Evolutionary conservation across 441 rosid species (phyloP).

Genomic region (Gossypium gossypioides): DNA sequence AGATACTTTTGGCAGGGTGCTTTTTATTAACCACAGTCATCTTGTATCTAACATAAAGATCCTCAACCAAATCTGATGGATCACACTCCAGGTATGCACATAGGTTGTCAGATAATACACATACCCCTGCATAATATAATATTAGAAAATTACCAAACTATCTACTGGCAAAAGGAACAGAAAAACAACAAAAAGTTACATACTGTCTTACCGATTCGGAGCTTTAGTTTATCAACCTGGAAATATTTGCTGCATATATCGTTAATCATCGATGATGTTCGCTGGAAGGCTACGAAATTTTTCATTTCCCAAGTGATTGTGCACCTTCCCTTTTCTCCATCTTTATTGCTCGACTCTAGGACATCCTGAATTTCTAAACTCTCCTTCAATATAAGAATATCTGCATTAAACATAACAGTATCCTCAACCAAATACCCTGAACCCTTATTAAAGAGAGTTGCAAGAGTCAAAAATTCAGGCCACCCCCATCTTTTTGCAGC

Average conservation of each 20-base stretch:
- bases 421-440: conserved; percentile 93
- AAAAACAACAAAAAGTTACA: conserved; percentile 21
- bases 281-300: conserved; percentile 80
- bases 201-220: conserved; percentile 75
- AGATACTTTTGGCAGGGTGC: conserved; percentile 78
- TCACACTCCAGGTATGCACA: conserved; percentile 95
- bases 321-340: conserved; percentile 53
- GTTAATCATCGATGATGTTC: conserved; percentile 81
- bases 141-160: neutral
- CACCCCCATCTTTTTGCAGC: conserved; percentile 98
- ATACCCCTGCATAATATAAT: conserved; percentile 57
- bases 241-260: conserved; percentile 92
- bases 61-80: conserved; percentile 54
- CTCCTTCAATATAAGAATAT: conserved; percentile 95
- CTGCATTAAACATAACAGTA: conserved; percentile 75
- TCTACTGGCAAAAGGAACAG: conserved; percentile 3
- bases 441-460: conserved; percentile 93
- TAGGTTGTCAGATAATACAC: conserved; percentile 83
- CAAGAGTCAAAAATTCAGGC: conserved; percentile 94
- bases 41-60: conserved; percentile 93
- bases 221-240: conserved; percentile 93
- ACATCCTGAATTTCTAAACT: conserved; percentile 69
- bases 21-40: conserved; percentile 93
- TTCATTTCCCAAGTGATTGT: conserved; percentile 91
- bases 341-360: conserved; percentile 33